Percentiles rank a stretch among this genome's conserved stretches.
Evolutionary conservation across 2,329 filamentous ascomycete species (phyloP).

Genomic region (Trichoderma sp.): DNA sequence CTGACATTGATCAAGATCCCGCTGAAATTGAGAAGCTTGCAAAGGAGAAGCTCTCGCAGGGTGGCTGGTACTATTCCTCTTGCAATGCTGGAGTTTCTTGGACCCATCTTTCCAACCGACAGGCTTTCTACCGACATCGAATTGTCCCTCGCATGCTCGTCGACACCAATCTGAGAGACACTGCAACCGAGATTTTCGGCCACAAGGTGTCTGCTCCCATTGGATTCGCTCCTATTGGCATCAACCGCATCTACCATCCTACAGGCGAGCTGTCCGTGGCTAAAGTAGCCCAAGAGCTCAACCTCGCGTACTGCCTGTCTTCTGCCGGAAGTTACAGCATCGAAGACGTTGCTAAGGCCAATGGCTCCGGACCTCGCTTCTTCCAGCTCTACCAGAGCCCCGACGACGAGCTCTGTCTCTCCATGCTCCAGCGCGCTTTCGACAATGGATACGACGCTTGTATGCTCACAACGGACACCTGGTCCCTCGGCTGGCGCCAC

Average conservation of each 20-base stretch:
- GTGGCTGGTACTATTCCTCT: slow-evolving; percentile 50
- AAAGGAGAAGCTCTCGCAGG: slow-evolving; percentile 19
- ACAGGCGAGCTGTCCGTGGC: slow-evolving; percentile 67
- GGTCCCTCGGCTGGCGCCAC: slow-evolving; percentile 68
- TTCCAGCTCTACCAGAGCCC: slow-evolving; percentile 76
- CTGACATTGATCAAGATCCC: slow-evolving; percentile 1
- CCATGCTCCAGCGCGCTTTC: slow-evolving; percentile 64
- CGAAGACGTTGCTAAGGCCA: slow-evolving; percentile 65
- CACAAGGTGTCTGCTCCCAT: slow-evolving; percentile 45
- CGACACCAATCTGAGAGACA: slow-evolving; percentile 61
- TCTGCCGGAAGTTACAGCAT: slow-evolving; percentile 65
- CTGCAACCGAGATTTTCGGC: slow-evolving; percentile 59
- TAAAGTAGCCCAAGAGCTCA: slow-evolving; percentile 58
- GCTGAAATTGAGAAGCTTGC: slow-evolving; percentile 18
- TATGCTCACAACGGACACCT: slow-evolving; percentile 73
- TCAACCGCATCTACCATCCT: slow-evolving; percentile 66
- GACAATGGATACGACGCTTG: slow-evolving; percentile 63
- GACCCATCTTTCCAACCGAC: slow-evolving; percentile 58
- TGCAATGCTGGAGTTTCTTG: slow-evolving; percentile 58
- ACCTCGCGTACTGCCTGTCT: slow-evolving; percentile 66
- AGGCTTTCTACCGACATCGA: slow-evolving; percentile 65
- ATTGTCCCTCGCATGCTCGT: slow-evolving; percentile 64
- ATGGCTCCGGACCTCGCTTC: slow-evolving; percentile 62
- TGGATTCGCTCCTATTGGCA: slow-evolving; percentile 70
- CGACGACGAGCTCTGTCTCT: slow-evolving; percentile 64